phyloP scores from a whole-genome alignment of 345 rosid species.

The Eucalyptus guilfoylei region DNA sequence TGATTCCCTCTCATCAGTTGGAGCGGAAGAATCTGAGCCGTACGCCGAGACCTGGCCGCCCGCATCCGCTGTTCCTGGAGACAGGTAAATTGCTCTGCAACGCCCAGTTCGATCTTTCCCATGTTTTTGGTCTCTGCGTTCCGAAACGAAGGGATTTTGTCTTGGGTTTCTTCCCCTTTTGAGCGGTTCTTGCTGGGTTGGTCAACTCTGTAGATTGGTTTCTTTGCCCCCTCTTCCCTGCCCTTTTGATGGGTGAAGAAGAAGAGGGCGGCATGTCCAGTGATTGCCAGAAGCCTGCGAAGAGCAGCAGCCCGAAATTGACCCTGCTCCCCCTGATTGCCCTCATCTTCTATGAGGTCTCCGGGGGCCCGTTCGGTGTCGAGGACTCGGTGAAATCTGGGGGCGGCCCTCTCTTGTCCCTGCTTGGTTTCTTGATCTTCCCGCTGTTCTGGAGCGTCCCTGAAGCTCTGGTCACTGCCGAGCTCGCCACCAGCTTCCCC shows the following conservation, averaged over 20 bases:
- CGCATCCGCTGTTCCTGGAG: not conserved
- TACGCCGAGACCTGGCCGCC: not conserved
- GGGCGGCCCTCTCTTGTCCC: conserved; percentile 79
- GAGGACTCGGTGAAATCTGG: conserved; percentile 86
- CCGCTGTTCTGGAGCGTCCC: conserved; percentile 92
- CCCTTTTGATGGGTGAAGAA: conserved; percentile 61
- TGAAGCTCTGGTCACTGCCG: conserved; percentile 87
- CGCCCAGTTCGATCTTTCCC: not conserved
- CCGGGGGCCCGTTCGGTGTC: conserved; percentile 95
- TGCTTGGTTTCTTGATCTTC: conserved; percentile 74
- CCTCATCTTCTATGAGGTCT: conserved; percentile 86
- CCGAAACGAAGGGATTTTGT: not conserved
- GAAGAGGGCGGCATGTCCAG: conserved; percentile 4
- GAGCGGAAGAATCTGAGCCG: not conserved
- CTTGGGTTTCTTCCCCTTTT: not conserved
- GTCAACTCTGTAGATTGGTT: not conserved
- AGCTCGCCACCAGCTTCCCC: conserved; percentile 89
- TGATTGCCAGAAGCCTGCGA: conserved; percentile 11
- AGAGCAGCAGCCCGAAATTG: conserved; percentile 48
- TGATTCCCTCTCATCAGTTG: not conserved
- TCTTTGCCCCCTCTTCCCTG: not conserved
- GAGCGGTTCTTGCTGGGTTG: not conserved
- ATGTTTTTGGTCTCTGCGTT: not conserved
- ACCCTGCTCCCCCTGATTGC: conserved; percentile 73
- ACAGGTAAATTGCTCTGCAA: not conserved